phyloP scores from a whole-genome alignment of 495 filamentous ascomycete genomes.

The Glarea lozoyensis region DNA sequence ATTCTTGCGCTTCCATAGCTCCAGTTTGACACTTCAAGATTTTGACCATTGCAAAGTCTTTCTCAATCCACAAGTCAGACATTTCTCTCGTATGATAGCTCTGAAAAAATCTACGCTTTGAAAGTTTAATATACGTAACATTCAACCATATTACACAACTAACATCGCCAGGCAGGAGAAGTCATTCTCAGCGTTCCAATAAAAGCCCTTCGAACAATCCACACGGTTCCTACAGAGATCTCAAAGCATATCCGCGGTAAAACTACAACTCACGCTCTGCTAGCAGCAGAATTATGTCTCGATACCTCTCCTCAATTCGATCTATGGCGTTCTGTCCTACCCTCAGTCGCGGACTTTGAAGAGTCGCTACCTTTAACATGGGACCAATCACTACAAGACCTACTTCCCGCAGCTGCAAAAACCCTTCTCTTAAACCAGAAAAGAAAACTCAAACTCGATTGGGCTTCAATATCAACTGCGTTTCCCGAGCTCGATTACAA shows the following conservation, averaged over 20 bases:
- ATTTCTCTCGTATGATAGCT: too few relatives aligned
- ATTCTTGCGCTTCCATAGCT: too few relatives aligned
- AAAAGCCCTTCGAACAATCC: constrained; percentile 50
- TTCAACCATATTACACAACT: too few relatives aligned
- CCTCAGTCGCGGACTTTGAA: constrained; percentile 46
- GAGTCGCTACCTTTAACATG: constrained; percentile 61
- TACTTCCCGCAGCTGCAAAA: constrained; percentile 34
- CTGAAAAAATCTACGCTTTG: too few relatives aligned
- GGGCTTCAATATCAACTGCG: constrained; percentile 37
- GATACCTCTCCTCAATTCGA: constrained; percentile 22
- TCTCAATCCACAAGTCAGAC: too few relatives aligned
- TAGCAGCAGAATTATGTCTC: constrained; percentile 59
- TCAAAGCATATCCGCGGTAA: constrained; percentile 20
- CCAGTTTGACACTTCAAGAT: too few relatives aligned
- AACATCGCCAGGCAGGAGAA: constrained; percentile 45
- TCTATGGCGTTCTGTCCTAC: constrained; percentile 61
- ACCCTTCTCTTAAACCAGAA: constrained; percentile 50
- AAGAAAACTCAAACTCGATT: constrained; percentile 51
- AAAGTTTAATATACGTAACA: too few relatives aligned
- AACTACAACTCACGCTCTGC: constrained; percentile 54
- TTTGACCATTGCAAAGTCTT: too few relatives aligned
- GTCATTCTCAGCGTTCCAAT: constrained; percentile 54
- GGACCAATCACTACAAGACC: constrained; percentile 34
- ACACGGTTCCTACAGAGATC: constrained; percentile 42
- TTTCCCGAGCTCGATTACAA: constrained; percentile 43